Evolutionary conservation across 306 rosid species (phyloP).

Genomic region (Citrullus amarus): DNA sequence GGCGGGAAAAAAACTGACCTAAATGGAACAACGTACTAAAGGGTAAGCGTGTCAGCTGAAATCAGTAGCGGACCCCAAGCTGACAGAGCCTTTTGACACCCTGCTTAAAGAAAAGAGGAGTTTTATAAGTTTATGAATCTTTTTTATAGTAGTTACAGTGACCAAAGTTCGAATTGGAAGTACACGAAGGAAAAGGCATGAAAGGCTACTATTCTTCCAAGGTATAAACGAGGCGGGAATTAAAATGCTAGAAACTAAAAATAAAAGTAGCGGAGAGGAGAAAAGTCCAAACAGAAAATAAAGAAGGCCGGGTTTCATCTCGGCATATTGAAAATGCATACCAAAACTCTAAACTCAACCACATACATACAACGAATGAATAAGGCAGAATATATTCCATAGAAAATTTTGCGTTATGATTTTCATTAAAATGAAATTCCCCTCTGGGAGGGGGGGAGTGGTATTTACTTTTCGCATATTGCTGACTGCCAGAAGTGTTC

Average conservation of each 20-base stretch:
- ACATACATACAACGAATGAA: not conserved
- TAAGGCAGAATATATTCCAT: not conserved
- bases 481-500: conserved; percentile 50
- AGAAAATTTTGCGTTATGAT: not conserved
- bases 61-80: conserved; percentile 88
- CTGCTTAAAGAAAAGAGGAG: conserved; percentile 96
- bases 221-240: conserved; percentile 26
- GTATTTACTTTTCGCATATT: conserved; percentile 47
- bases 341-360: not conserved
- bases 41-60: conserved; percentile 94
- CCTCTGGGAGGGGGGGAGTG: not conserved
- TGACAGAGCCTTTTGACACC: conserved; percentile 95
- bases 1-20: conserved; percentile 76
- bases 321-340: not conserved
- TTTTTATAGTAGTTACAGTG: conserved; percentile 33
- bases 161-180: conserved; percentile 49
- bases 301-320: not conserved
- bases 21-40: conserved; percentile 74
- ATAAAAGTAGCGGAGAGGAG: not conserved
- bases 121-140: conserved; percentile 52
- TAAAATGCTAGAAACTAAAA: conserved; percentile 5
- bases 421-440: not conserved
- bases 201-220: conserved; percentile 40
- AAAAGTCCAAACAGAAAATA: not conserved
- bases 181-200: conserved; percentile 42